These are phyloP conservation scores for Clonostachys rhizophaga DNA, from an alignment of 2,329 filamentous ascomycete species.

Conservation along the genomic window DNA sequence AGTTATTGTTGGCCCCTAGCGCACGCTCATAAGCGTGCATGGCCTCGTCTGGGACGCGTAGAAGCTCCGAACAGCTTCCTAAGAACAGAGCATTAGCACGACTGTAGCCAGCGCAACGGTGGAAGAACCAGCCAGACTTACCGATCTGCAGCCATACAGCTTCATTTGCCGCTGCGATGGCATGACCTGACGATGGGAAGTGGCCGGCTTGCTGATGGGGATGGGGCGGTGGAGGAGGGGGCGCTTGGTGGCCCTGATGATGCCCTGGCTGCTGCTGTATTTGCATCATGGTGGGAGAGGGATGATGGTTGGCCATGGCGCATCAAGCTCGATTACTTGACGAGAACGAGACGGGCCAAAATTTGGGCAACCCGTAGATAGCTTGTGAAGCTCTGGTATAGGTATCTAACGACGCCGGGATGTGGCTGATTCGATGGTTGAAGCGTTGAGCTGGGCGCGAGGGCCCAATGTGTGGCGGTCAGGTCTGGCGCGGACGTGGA, in stretches of 20 bases:
- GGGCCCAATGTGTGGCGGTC: too few species aligned
- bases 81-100: slow-evolving; percentile 2
- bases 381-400: too few species aligned
- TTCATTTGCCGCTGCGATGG: slow-evolving; percentile 77
- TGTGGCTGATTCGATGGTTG: too few species aligned
- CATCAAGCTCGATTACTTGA: neutral
- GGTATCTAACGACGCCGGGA: too few species aligned
- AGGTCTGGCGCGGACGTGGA: neutral
- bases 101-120: neutral
- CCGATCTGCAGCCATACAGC: slow-evolving; percentile 89
- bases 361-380: neutral
- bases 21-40: slow-evolving; percentile 89
- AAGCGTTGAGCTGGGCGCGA: too few species aligned
- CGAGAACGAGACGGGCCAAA: neutral
- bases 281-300: slow-evolving; percentile 75
- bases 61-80: slow-evolving; percentile 83
- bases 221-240: slow-evolving; percentile 38
- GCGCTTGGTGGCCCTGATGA: slow-evolving; percentile 53
- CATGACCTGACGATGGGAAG: slow-evolving; percentile 60
- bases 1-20: slow-evolving; percentile 81
- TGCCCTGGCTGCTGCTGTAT: slow-evolving; percentile 53
- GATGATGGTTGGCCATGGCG: slow-evolving; percentile 71
- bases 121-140: slow-evolving; percentile 37
- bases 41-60: slow-evolving; percentile 85
- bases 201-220: slow-evolving; percentile 40